phyloP scores from a whole-genome alignment of 768 basidiomycete genomes.

The Psilocybe sp. region DNA sequence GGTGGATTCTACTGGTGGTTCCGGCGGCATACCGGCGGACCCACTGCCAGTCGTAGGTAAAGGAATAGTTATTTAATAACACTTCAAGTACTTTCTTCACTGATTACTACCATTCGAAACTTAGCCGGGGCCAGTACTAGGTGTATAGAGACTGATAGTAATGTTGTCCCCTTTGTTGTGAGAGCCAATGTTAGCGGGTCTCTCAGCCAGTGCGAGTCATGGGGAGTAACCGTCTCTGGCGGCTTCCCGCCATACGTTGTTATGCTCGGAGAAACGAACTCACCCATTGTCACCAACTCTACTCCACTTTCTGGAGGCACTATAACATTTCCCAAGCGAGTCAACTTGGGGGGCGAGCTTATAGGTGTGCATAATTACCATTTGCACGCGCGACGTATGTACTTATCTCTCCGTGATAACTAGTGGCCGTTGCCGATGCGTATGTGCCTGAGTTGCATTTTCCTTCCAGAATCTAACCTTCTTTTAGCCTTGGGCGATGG shows the following conservation, averaged over 20 bases:
- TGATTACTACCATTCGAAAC: background rate
- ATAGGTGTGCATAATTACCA: conserved; percentile 31
- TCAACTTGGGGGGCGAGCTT: conserved; percentile 27
- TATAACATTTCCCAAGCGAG: conserved; percentile 36
- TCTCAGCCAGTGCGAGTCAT: conserved; percentile 37
- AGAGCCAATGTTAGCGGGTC: conserved; percentile 31
- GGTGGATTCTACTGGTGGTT: conserved; percentile 37
- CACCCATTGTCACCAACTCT: conserved; percentile 34
- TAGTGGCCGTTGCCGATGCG: conserved; percentile 37
- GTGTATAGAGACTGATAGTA: conserved; percentile 22
- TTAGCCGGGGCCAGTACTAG: conserved; percentile 28
- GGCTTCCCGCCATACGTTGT: conserved; percentile 40
- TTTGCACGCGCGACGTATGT: background rate
- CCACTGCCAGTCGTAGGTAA: conserved; percentile 28
- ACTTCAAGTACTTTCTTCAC: background rate
- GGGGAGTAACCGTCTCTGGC: conserved; percentile 37
- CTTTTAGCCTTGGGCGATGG: conserved; percentile 34
- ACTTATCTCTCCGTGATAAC: background rate
- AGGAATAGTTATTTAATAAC: conserved; percentile 15
- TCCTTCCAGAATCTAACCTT: background rate
- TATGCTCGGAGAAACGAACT: conserved; percentile 28
- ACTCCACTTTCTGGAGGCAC: conserved; percentile 27
- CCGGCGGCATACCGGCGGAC: conserved; percentile 33
- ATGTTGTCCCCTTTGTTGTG: conserved; percentile 26
- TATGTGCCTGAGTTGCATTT: conserved; percentile 24